Base-by-base conservation (phyloP, 495 filamentous ascomycete genomes). In the Penicillium alfredii region DNA sequence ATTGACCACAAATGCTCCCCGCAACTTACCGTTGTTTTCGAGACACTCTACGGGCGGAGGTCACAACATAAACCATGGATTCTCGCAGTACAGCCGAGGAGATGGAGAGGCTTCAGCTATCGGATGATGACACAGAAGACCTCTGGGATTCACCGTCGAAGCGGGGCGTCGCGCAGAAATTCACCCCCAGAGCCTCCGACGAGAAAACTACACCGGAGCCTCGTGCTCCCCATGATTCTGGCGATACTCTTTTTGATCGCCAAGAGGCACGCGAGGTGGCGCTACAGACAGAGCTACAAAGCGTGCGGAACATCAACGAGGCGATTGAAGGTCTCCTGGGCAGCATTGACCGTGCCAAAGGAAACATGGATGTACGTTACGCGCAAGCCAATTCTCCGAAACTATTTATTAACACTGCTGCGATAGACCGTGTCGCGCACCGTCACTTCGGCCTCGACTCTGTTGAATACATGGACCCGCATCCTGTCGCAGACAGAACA, bases 401-500 rank as follows among this genome's bases (percentile, higher is more conserved):
- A 16, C 6, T 17, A 21, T 4, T 23, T 30, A 25, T 30, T 11
- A n/a, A 34, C 40, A 42, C 27, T 9, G 16, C 14, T n/a, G n/a
- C 18, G 31, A 11, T 43, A 92, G 82, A 92, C 85, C 8, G 88
- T 98, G 8, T 84, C 84, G 26, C 72, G 74, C 33, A 96, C 92
- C 3, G 85, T 96, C 16, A 68, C 74, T 34, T 88, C 85, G 28
- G 87, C 90, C n/a, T 89, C 88, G 22, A 87, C 86, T 0, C 77
- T 98, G n/a, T 76, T 98, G 22, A 87, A 89, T 47, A 92, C 92
- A 16, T 98, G 88, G 88, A 93, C 88, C 27, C 80, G 88, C 38
- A 96, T 97, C 44, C 76, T 98, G 4, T 89, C 84, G 14, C 92
- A 96, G 55, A 96, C 92, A 0, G 92, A 98, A 62, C 89, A 98